Base-by-base conservation (phyloP, 2,329 filamentous ascomycete species). In the Colletotrichum shisoi region DNA sequence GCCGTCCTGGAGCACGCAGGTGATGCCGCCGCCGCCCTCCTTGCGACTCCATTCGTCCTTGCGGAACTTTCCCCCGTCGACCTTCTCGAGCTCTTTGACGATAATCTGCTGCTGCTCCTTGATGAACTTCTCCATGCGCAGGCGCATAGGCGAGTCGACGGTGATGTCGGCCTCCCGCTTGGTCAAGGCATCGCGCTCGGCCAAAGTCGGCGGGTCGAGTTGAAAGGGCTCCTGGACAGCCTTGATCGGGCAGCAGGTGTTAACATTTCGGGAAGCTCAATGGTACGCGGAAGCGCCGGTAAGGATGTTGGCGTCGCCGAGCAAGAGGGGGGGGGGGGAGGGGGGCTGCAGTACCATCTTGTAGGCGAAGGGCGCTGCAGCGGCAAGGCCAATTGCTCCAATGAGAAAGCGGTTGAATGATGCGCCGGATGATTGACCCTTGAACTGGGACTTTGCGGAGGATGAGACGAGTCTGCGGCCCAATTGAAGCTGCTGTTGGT, bases 51-150 rank as follows among this genome's bases (percentile, higher is more conserved):
- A 99, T 71, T 90, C 89, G 80, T 99, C 95, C 67, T 88, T 83
- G 67, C 86, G 86, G 82, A 99, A 99, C 71, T 87, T 85, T 70
- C 87, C 88, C 65, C 93, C 94, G 75, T 98, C 95, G 49, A 98
- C 83, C 72, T 88, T 85, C 77, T 96, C 91, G 24, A 99, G 86
- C 64, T 90, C 93, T 63, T 86, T 83, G 34, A 98, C 91, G 67
- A 99, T 99, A 70, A 90, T 87, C 73, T 92, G 87, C 76, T 99
- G 95, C 74, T 98, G 92, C 73, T 93, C 87, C 78, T 95, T 95
- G 79, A 98, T 96, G 77, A 98, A 91, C 74, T 92, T 88, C 80
- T 99, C 95, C 95, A 99, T 98, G 70, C 94, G 92, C 65, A 99
- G 85, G 62, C 95, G 93, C 94, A 99, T 98, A 2, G 95, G 94